phyloP scores from a whole-genome alignment of 805 yeast species.

The Lachancea cidri region DNA sequence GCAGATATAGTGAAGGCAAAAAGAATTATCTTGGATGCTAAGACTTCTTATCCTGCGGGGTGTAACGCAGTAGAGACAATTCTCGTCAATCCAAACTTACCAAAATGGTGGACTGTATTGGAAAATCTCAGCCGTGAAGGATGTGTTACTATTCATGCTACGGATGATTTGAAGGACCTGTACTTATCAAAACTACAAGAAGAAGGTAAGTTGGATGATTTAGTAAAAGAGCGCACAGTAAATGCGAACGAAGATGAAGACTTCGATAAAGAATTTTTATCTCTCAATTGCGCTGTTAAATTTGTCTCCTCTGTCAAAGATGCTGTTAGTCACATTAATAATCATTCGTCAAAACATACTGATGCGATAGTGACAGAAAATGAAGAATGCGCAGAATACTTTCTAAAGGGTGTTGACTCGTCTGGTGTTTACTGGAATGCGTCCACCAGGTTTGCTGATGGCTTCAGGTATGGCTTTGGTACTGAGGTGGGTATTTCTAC shows the following conservation, averaged over 20 bases:
- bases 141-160: conserved; percentile 65
- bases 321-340: conserved; percentile 84
- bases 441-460: conserved; percentile 96
- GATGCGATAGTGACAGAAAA: conserved; percentile 84
- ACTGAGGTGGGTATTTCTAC: conserved; percentile 98
- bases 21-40: conserved; percentile 74
- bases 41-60: conserved; percentile 98
- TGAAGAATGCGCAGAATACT: conserved; percentile 63
- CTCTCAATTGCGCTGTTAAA: conserved; percentile 75
- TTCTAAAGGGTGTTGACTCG: conserved; percentile 83
- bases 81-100: conserved; percentile 43
- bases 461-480: conserved; percentile 97
- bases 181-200: conserved; percentile 22
- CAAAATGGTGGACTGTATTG: conserved; percentile 36
- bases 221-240: conserved; percentile 30
- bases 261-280: conserved; percentile 78
- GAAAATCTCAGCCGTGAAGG: conserved; percentile 50
- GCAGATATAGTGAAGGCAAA: conserved; percentile 77
- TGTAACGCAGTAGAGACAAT: conserved; percentile 94
- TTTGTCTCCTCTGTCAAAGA: conserved; percentile 52
- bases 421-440: conserved; percentile 98
- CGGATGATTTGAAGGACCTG: conserved; percentile 41
- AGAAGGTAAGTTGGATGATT: conserved; percentile 13
- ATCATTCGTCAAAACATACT: conserved; percentile 93
- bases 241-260: conserved; percentile 48